These are phyloP conservation scores for Adansonia digitata DNA, from an alignment of 345 rosid genomes.

Conservation along the genomic window DNA sequence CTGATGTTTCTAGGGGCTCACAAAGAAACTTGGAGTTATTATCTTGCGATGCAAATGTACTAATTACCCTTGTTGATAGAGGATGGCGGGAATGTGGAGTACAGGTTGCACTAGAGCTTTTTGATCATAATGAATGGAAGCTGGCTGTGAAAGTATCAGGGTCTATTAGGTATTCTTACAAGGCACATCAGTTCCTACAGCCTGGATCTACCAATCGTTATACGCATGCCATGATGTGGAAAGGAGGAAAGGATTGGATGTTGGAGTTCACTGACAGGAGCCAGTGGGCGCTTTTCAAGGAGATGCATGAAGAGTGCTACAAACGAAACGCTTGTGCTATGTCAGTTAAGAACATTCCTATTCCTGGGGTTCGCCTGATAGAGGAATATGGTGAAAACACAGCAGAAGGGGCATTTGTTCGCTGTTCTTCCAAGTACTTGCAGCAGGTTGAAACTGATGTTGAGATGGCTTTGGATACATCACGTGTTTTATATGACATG, in stretches of 20 bases:
- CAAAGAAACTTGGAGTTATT: conserved; percentile 57
- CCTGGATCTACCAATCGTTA: conserved; percentile 88
- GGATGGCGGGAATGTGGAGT: conserved; percentile 93
- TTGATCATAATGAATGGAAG: conserved; percentile 86
- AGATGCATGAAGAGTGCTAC: conserved; percentile 97
- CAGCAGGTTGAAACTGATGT: conserved; percentile 84
- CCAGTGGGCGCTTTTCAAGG: conserved; percentile 90
- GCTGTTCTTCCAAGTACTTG: conserved; percentile 51
- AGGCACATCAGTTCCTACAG: conserved; percentile 88
- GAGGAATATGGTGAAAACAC: conserved; percentile 58
- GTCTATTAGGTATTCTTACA: conserved; percentile 57
- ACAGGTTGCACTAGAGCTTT: conserved; percentile 67
- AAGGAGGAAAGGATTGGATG: conserved; percentile 94
- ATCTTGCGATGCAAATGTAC: conserved; percentile 72
- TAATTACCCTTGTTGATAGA: conserved; percentile 66
- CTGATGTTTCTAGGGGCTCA: conserved; percentile 46
- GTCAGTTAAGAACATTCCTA: conserved; percentile 76
- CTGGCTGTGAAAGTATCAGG: conserved; percentile 76
- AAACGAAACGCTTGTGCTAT: conserved; percentile 78
- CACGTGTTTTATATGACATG: conserved; percentile 79
- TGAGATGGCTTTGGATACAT: conserved; percentile 85
- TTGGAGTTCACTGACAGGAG: conserved; percentile 87
- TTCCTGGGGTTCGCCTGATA: conserved; percentile 76
- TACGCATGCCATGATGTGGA: conserved; percentile 99
- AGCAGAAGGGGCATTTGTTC: conserved; percentile 41